Evolutionary conservation across 2,329 filamentous ascomycete genomes (phyloP).

Genomic region (Fusarium sp.): DNA sequence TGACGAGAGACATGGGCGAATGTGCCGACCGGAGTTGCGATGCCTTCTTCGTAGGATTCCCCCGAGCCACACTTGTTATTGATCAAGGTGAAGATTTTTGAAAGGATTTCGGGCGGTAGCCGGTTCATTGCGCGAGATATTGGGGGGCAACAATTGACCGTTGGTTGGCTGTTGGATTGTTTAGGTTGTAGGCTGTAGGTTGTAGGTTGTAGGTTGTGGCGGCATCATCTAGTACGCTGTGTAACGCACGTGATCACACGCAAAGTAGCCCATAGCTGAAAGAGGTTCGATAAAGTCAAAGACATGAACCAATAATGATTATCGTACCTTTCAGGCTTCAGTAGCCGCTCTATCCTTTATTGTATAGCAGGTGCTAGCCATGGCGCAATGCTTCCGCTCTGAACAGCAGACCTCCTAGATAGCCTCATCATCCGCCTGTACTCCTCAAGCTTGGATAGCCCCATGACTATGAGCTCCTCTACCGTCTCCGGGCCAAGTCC

Average conservation of each 20-base stretch:
- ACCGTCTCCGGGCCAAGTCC: conserved; percentile 1
- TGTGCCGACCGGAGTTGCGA: background rate
- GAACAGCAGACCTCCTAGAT: background rate
- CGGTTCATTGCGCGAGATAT: background rate
- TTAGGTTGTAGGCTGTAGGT: no score
- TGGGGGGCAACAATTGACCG: no score
- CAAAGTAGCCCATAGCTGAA: no score
- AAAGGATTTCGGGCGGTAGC: background rate
- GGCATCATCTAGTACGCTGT: no score
- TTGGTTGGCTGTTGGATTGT: no score
- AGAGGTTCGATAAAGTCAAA: no score
- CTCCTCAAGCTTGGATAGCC: conserved; percentile 9
- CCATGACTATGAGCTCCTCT: conserved; percentile 6
- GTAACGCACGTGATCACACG: no score
- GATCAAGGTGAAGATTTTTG: background rate
- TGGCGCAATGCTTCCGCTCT: background rate
- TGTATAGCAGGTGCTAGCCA: background rate
- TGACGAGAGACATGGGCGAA: background rate
- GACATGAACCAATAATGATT: no score
- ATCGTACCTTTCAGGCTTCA: no score
- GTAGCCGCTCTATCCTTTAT: no score
- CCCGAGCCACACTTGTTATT: background rate
- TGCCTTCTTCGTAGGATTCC: no score
- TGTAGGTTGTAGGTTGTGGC: no score
- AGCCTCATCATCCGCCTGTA: conserved; percentile 3